Conservation (phyloP, 2,329 filamentous ascomycete species). For the Botrytis pseudocinerea region DNA sequence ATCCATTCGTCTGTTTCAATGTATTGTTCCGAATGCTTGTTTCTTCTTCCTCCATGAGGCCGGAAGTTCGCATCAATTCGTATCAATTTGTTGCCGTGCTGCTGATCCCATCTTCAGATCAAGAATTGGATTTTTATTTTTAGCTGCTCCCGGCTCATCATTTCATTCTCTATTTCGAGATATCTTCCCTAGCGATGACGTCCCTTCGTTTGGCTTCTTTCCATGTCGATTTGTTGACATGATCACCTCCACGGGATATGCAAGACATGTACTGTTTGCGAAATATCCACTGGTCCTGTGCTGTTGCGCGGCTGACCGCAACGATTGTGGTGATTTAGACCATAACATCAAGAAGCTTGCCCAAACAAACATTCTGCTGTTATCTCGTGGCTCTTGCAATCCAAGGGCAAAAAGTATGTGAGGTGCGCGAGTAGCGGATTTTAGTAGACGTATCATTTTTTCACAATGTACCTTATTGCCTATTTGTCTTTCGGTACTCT, state of each 20-base stretch:
- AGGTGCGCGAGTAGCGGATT: neutral
- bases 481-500: neutral
- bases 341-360: neutral
- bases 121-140: neutral
- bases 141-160: neutral
- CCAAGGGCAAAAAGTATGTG: neutral
- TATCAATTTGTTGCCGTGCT: neutral
- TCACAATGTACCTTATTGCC: neutral
- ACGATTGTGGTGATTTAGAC: neutral
- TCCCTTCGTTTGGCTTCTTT: neutral
- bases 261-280: constrained; percentile 4
- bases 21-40: neutral
- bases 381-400: neutral
- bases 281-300: constrained; percentile 1
- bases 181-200: neutral
- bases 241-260: neutral
- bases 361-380: neutral
- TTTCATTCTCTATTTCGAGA: constrained; percentile 2
- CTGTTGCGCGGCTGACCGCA: neutral
- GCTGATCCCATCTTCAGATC: constrained; percentile 2
- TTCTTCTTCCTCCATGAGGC: neutral
- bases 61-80: neutral
- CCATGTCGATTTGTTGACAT: neutral
- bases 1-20: neutral
- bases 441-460: neutral